These are phyloP conservation scores for Eucalyptus cloeziana DNA, from an alignment of 345 rosid species.

Conservation along the genomic window DNA sequence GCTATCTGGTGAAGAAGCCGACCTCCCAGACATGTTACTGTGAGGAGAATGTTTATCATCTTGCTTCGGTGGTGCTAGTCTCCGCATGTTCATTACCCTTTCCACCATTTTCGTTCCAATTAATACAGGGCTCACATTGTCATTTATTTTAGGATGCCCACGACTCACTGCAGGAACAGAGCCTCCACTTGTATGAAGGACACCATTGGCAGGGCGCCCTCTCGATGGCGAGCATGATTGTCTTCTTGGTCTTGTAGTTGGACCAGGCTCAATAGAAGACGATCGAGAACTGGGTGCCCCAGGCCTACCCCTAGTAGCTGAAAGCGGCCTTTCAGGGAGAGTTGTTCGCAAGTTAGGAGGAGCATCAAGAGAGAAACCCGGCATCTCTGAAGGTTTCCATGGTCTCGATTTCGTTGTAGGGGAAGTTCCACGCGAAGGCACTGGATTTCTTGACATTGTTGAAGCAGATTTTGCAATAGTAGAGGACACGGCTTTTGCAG, in stretches of 20 bases:
- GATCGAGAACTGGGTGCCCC: constrained; percentile 90
- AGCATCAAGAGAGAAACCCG: constrained; percentile 88
- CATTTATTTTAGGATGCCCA: constrained; percentile 46
- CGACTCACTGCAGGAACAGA: constrained; percentile 89
- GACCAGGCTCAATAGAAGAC: constrained; percentile 68
- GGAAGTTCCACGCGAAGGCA: constrained; percentile 63
- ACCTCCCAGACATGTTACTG: constrained; percentile 59
- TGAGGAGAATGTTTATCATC: constrained; percentile 75
- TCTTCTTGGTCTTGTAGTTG: constrained; percentile 61
- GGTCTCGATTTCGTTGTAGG: constrained; percentile 74
- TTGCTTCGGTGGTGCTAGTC: constrained; percentile 73
- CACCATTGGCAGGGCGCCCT: constrained; percentile 59
- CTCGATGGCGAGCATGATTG: constrained; percentile 97
- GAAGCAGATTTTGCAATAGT: background rate
- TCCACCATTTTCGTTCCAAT: constrained; percentile 96
- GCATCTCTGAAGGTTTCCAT: constrained; percentile 99
- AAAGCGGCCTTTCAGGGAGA: constrained; percentile 79
- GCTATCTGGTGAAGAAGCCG: constrained; percentile 76
- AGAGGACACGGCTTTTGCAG: constrained; percentile 16
- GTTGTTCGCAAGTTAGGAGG: constrained; percentile 96
- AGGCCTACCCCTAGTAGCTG: constrained; percentile 91
- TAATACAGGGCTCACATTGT: constrained; percentile 72
- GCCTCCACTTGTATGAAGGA: constrained; percentile 58
- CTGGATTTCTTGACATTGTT: constrained; percentile 34
- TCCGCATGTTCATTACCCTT: constrained; percentile 92